Base-by-base conservation (phyloP, 352 stramenopile species). In the Phytopythium sindhum region DNA sequence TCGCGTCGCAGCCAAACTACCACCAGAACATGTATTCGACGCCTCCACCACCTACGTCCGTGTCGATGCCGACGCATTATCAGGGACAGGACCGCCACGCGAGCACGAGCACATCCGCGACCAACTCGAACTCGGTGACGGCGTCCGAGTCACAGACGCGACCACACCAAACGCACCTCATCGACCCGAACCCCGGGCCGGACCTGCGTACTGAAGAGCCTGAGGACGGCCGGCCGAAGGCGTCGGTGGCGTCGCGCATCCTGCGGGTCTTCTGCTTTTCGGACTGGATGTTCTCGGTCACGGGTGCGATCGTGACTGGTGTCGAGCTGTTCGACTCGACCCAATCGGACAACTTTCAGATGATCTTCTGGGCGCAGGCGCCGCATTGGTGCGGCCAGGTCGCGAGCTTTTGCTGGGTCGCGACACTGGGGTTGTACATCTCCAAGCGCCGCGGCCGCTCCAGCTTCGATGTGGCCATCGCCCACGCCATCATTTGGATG, bases 321-420 rank as follows among this genome's bases (percentile, higher is more conserved):
- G 67, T 89, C 35, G 65, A 80, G 57, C 69, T 93, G 21, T 84
- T 75, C 67, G 68, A 75, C 12, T 59, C 72, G 0, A 31, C 12
- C 1, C 47, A 75, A 8, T 59, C 57, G 3, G 26, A 55, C 17
- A 74, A 67, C 37, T 89, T 92, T 59, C 81, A 89, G 61, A 59
- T 93, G 41, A 75, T 73, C n/a, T 88, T 94, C 61, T 90, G 78
- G 81, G 75, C 79, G 0, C 70, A 81, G 55, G 82, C 77, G 4
- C 86, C 86, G 23, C 86, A 93, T 47, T 90, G 84, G 82, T 81
- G 76, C 64, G 80, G 74, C n/a, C 79, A 95, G 64, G 72, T 95
- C 33, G 80, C 86, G 24, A 89, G 81, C 50, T 93, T 93, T 55
- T 88, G 80, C 45, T 95, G 86, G 86, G 84, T 93, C 50, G 80